A percentile compares a stretch with the other conserved stretches of the same genome.
Conservation (phyloP, 768 basidiomycete genomes). For the Neoboletus magnificus region DNA sequence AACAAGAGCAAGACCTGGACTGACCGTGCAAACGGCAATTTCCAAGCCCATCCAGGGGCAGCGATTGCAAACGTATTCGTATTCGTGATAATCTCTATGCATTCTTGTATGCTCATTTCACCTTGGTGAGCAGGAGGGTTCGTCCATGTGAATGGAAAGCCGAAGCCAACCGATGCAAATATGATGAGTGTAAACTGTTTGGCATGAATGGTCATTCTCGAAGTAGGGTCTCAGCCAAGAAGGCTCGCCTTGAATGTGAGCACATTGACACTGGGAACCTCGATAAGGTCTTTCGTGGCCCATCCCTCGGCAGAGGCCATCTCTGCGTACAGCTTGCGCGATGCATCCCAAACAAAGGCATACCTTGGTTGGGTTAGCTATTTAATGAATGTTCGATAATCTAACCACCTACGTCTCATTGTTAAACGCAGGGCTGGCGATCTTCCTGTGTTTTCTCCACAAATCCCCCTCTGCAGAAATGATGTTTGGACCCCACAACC, state of each 20-base stretch:
- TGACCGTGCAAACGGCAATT: conserved; percentile 20
- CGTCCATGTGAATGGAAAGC: conserved; percentile 22
- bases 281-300: conserved; percentile 14
- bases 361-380: conserved; percentile 13
- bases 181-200: conserved; percentile 20
- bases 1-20: neutral
- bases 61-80: conserved; percentile 12
- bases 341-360: conserved; percentile 19
- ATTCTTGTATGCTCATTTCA: conserved; percentile 22
- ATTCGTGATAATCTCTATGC: conserved; percentile 14
- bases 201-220: neutral
- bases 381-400: neutral
- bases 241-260: conserved; percentile 20
- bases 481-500: conserved; percentile 20
- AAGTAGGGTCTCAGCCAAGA: neutral
- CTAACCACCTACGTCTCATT: conserved; percentile 19
- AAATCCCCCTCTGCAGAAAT: conserved; percentile 8
- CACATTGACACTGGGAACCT: conserved; percentile 10
- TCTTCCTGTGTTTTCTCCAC: conserved; percentile 23
- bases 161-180: conserved; percentile 23
- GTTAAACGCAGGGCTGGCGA: conserved; percentile 21
- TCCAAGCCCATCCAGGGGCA: conserved; percentile 24
- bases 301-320: conserved; percentile 18
- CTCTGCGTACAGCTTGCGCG: conserved; percentile 18
- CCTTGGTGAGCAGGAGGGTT: conserved; percentile 11